Base-by-base conservation (phyloP, 106 monocot species). In the Alisma plantagoaquatica region DNA sequence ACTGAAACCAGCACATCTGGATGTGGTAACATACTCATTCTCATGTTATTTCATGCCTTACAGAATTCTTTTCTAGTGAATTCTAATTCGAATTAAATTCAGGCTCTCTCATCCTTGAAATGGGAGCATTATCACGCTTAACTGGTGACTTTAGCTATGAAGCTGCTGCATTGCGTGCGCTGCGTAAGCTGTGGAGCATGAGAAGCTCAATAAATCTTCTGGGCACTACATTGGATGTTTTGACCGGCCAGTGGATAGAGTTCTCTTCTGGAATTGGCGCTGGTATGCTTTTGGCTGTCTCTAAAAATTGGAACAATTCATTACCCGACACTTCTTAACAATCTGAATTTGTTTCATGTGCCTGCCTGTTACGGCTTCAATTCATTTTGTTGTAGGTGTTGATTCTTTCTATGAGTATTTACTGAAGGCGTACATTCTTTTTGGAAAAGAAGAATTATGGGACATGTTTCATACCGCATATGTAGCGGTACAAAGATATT, bases 41-140 rank as follows among this genome's bases (percentile, higher is more conserved):
- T n/a, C n/a, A n/a, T n/a, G n/a, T n/a, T n/a, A n/a, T n/a, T n/a
- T n/a, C n/a, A n/a, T n/a, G n/a, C n/a, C n/a, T n/a, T n/a, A n/a
- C n/a, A n/a, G n/a, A n/a, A n/a, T n/a, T n/a, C n/a, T n/a, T n/a
- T n/a, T n/a, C n/a, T n/a, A n/a, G n/a, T n/a, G n/a, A n/a, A n/a
- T n/a, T n/a, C n/a, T n/a, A n/a, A n/a, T n/a, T n/a, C n/a, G n/a
- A n/a, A n/a, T n/a, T n/a, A 1, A 20, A 51, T 76, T 23, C 70
- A 93, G 92, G 86, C 50, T 93, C 92, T 59, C 77, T 93, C n/a
- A 83, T 93, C 59, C 92, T 93, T 61, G 92, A 87, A 83, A 93
- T 93, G 86, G 92, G 92, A 64, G 71, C 71, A 49, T 60, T 93
- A 16, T 87, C 92, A 43, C 67, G 83, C 53, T 59, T 93, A 54